phyloP scores from a whole-genome alignment of 1,139 yeast genomes.

The Sugiyamaella neomexicana region DNA sequence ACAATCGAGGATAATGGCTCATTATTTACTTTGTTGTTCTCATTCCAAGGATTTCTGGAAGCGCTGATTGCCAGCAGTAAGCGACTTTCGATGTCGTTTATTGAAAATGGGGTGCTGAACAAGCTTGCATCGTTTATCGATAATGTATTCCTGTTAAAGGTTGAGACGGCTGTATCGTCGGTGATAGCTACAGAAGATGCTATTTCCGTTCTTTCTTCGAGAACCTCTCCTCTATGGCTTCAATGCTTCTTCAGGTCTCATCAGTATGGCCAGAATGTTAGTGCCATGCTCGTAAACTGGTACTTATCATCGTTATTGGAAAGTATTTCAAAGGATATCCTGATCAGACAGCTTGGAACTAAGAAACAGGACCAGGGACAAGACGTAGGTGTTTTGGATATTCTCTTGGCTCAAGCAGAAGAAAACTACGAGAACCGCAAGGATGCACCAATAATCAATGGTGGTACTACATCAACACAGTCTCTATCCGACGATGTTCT shows the following conservation, averaged over 20 bases:
- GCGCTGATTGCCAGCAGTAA: constrained; percentile 30
- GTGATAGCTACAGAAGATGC: constrained; percentile 8
- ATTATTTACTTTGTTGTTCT: constrained; percentile 41
- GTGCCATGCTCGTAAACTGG: constrained; percentile 36
- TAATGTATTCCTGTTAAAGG: constrained; percentile 39
- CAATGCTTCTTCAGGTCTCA: constrained; percentile 27
- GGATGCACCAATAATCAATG: neutral
- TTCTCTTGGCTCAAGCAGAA: constrained; percentile 20
- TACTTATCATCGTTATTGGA: constrained; percentile 30
- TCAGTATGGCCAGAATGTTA: constrained; percentile 29
- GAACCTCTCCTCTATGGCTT: constrained; percentile 27
- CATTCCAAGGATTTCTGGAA: constrained; percentile 42
- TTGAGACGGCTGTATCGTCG: constrained; percentile 39
- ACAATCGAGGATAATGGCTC: constrained; percentile 34
- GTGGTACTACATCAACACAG: neutral
- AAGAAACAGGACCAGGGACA: neutral
- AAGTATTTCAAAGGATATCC: constrained; percentile 27
- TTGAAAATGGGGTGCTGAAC: constrained; percentile 23
- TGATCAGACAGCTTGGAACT: constrained; percentile 21
- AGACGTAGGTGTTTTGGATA: constrained; percentile 20
- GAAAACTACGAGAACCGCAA: neutral
- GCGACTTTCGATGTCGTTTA: constrained; percentile 17
- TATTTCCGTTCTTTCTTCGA: neutral
- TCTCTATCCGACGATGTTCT: neutral
- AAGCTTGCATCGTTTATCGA: constrained; percentile 29